Evolutionary conservation across 1,284 basidiomycete species (phyloP), one percentile per base, ranked within the genome.

Genomic region (Malassezia psittaci): DNA sequence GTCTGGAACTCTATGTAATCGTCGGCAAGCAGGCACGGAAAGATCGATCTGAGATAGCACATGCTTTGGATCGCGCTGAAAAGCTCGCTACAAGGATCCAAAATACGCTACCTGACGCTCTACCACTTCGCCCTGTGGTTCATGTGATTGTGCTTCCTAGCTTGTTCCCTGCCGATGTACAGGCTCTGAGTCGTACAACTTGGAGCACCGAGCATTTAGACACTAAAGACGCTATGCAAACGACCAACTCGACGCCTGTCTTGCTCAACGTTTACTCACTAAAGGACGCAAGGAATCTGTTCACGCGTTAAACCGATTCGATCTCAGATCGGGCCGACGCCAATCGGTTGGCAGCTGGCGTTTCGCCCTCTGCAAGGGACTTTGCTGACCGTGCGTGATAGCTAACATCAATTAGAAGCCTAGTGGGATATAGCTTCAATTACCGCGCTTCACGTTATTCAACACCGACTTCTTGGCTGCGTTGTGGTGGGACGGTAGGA

Each of bases 71-170:
- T 15, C 48, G 53, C 5, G 69, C 67, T 3, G 61, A 64, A 32
- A 19, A 38, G 18, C 49, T 71, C 9, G 58, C 61, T 0, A 32
- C 12, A 15, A 45, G 43, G 13, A 40, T 54, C 10, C 63, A 64
- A 33, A 35, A 34, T 7, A 56, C 54, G 4, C 41, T 18, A 15
- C 35, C 29, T 35, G 46, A 16, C 33, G 36, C 12, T 10, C n/a
- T 16, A 12, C 13, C 42, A 24, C 48, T 54, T 40, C 55, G 58
- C 18, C 56, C 64, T 7, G 61, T 64, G 5, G 59, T 65, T n/a
- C 67, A 69, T 48, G 62, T 68, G n/a, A 43, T 71, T 19, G 55
- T 65, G 11, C 57, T 64, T 9, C 69, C 69, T 1, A 64, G 57
- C 2, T 52, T 58, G 47, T 36, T 64, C 7, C 69, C 69, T 13